These are phyloP conservation scores for Shiraia bambusicola DNA, from an alignment of 2,329 filamentous ascomycete genomes.

Conservation along the genomic window DNA sequence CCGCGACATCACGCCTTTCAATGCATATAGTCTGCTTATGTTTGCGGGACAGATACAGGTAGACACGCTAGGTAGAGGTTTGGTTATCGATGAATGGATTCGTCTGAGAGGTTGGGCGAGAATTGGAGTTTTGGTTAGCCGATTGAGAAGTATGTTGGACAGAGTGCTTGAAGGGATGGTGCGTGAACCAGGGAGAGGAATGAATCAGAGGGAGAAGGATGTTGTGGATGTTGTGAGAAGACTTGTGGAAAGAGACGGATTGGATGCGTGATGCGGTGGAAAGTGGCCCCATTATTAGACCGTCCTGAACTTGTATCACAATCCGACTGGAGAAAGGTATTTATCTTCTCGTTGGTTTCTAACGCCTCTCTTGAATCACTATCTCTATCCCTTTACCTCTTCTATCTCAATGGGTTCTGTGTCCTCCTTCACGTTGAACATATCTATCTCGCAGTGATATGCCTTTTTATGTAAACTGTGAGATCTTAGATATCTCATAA, in stretches of 20 bases:
- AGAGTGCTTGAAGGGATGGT: constrained; percentile 78
- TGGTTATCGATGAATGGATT: constrained; percentile 92
- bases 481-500: no score
- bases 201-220: constrained; percentile 52
- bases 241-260: constrained; percentile 85
- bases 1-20: constrained; percentile 88
- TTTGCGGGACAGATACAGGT: constrained; percentile 84
- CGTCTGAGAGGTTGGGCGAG: constrained; percentile 86
- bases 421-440: no score
- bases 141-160: constrained; percentile 84
- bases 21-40: constrained; percentile 81
- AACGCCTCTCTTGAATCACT: no score
- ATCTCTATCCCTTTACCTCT: no score
- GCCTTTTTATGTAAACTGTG: no score
- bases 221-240: constrained; percentile 76
- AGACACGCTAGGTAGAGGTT: constrained; percentile 81
- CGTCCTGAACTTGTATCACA: no score
- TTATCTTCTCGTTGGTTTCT: no score
- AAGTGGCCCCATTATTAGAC: no score
- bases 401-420: no score
- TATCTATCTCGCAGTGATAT: no score
- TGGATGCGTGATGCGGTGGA: constrained; percentile 60
- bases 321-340: no score
- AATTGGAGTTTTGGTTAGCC: constrained; percentile 84
- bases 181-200: constrained; percentile 67